phyloP scores from a whole-genome alignment of 768 basidiomycete genomes.

The Suillus occidentalis region DNA sequence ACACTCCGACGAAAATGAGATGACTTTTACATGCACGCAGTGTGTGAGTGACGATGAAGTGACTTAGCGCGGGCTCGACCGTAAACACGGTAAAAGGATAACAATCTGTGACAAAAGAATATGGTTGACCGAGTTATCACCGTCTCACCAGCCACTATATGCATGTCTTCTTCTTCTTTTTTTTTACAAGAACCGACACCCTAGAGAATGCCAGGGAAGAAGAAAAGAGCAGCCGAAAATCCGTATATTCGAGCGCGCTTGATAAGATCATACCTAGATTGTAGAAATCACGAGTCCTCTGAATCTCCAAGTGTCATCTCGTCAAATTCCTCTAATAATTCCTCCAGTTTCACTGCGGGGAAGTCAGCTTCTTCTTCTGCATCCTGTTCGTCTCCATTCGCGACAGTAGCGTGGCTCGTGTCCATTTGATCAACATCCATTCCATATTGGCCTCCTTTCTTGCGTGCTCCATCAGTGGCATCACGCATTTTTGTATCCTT shows the following conservation, averaged over 20 bases:
- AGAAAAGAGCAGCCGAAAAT: not conserved
- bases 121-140: not conserved
- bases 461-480: constrained; percentile 21
- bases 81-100: too few relatives aligned
- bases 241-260: not conserved
- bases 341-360: constrained; percentile 82
- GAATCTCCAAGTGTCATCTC: constrained; percentile 74
- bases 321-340: constrained; percentile 89
- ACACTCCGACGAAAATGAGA: too few relatives aligned
- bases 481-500: constrained; percentile 54
- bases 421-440: constrained; percentile 70
- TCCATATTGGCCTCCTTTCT: constrained; percentile 26
- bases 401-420: constrained; percentile 24
- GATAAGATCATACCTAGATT: not conserved
- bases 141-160: not conserved
- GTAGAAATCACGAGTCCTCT: constrained; percentile 16
- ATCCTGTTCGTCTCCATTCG: constrained; percentile 35
- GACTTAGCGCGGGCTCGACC: too few relatives aligned
- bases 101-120: too few relatives aligned
- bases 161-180: not conserved
- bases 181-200: not conserved
- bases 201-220: not conserved
- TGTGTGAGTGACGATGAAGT: too few relatives aligned
- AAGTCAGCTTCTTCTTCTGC: constrained; percentile 80
- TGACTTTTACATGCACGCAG: too few relatives aligned